Evolutionary conservation across 164 flowering plant genomes (phyloP).

Genomic region (Magnolia sinica): DNA sequence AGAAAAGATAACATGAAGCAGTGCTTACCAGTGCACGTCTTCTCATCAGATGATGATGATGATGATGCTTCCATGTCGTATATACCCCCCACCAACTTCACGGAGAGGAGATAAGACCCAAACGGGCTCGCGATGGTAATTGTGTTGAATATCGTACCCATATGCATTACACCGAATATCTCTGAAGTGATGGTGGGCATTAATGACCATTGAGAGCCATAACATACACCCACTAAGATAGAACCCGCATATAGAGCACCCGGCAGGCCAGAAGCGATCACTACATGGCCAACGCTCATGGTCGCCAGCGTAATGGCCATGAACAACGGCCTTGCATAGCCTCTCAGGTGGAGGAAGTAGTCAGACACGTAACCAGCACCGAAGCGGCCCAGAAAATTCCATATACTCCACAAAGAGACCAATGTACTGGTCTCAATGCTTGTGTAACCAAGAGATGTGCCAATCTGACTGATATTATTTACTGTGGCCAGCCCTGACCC

Average conservation of each 20-base stretch:
- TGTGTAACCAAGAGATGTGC: constrained; percentile 80
- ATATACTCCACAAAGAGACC: constrained; percentile 89
- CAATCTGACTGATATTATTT: constrained; percentile 89
- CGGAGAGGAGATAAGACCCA: constrained; percentile 82
- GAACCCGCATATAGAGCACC: constrained; percentile 74
- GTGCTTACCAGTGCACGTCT: constrained; percentile 54
- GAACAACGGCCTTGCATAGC: constrained; percentile 72
- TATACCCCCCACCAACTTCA: constrained; percentile 67
- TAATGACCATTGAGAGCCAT: constrained; percentile 90
- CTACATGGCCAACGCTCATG: constrained; percentile 62
- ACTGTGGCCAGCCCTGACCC: constrained; percentile 91
- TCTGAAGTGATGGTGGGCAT: constrained; percentile 92
- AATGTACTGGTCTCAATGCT: constrained; percentile 48
- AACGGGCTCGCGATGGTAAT: constrained; percentile 84
- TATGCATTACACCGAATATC: constrained; percentile 62
- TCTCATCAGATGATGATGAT: constrained; percentile 19
- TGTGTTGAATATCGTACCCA: constrained; percentile 89
- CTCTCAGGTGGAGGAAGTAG: constrained; percentile 51
- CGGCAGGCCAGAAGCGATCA: constrained; percentile 71
- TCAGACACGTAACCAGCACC: constrained; percentile 90
- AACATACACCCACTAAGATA: constrained; percentile 71
- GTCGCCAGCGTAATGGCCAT: constrained; percentile 62
- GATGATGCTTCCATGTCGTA: constrained; percentile 59
- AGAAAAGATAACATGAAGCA: constrained; percentile 86
- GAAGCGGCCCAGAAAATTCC: constrained; percentile 96